These are phyloP conservation scores for Cyberlindnera samutprakarnensis DNA, from an alignment of 805 yeast species.

Conservation along the genomic window DNA sequence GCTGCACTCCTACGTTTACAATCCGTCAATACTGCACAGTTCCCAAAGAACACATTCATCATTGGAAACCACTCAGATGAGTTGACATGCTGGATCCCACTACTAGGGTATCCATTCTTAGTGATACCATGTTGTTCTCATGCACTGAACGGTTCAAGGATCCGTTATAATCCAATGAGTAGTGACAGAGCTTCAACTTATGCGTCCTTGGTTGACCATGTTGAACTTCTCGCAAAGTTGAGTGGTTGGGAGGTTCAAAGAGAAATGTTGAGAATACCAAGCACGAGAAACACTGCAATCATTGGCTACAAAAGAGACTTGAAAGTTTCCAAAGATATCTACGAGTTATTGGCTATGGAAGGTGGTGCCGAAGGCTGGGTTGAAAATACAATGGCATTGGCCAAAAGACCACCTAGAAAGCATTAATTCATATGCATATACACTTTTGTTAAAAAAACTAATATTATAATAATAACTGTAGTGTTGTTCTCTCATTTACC, in stretches of 20 bases:
- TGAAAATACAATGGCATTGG: slow-evolving; percentile 65
- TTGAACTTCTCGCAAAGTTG: slow-evolving; percentile 52
- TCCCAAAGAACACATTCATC: slow-evolving; percentile 64
- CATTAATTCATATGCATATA: slow-evolving; percentile 35
- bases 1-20: slow-evolving; percentile 40
- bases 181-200: slow-evolving; percentile 53
- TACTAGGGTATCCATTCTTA: slow-evolving; percentile 78
- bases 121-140: slow-evolving; percentile 97
- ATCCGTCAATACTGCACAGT: slow-evolving; percentile 55
- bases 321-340: slow-evolving; percentile 30
- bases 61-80: slow-evolving; percentile 97
- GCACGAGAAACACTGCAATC: slow-evolving; percentile 88
- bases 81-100: slow-evolving; percentile 90
- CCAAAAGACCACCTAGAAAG: slow-evolving; percentile 62
- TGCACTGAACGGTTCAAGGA: slow-evolving; percentile 67
- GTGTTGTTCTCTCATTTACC: slow-evolving; percentile 2
- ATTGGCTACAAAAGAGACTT: slow-evolving; percentile 50
- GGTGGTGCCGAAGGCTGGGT: slow-evolving; percentile 94
- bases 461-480: neutral
- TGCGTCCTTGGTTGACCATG: slow-evolving; percentile 82
- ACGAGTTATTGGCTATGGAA: slow-evolving; percentile 60
- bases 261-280: slow-evolving; percentile 88
- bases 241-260: slow-evolving; percentile 83
- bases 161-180: slow-evolving; percentile 38
- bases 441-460: neutral